Conservation (phyloP, 306 rosid species). For the Lathyrus oleraceus region DNA sequence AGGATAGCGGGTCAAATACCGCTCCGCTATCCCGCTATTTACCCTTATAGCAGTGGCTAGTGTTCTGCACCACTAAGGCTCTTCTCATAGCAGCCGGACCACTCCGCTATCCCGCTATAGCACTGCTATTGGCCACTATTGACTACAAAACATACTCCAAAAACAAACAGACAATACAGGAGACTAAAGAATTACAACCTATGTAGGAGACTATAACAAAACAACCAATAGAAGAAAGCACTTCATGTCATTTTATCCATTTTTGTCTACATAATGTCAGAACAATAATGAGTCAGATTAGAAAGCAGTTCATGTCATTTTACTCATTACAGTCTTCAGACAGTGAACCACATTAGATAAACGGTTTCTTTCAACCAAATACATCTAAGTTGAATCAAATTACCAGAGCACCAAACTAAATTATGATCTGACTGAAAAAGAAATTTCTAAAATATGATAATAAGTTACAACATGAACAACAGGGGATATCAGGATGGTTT, state of each 20-base stretch:
- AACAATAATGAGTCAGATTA: not conserved
- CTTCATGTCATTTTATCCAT: not conserved
- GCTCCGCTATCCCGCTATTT: no score
- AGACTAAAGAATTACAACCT: not conserved
- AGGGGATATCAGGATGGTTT: no score
- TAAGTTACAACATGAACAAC: not conserved
- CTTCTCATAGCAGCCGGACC: no score
- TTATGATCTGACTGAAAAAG: not conserved
- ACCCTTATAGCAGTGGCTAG: no score
- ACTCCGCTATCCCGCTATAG: no score
- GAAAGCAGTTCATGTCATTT: not conserved
- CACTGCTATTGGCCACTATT: no score
- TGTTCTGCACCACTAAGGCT: no score
- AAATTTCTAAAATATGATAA: slow-evolving; percentile 2
- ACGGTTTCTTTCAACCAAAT: slow-evolving; percentile 12
- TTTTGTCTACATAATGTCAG: slow-evolving; percentile 7
- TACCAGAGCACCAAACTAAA: slow-evolving; percentile 12
- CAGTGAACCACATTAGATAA: not conserved
- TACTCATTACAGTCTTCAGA: slow-evolving; percentile 9
- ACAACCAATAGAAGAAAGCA: slow-evolving; percentile 16
- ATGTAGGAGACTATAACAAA: slow-evolving; percentile 3
- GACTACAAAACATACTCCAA: not conserved
- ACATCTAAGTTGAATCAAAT: not conserved
- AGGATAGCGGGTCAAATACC: no score
- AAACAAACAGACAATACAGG: slow-evolving; percentile 4